Evolutionary conservation across 306 rosid genomes (phyloP).

Genomic region (Heteromeles arbutifolia): DNA sequence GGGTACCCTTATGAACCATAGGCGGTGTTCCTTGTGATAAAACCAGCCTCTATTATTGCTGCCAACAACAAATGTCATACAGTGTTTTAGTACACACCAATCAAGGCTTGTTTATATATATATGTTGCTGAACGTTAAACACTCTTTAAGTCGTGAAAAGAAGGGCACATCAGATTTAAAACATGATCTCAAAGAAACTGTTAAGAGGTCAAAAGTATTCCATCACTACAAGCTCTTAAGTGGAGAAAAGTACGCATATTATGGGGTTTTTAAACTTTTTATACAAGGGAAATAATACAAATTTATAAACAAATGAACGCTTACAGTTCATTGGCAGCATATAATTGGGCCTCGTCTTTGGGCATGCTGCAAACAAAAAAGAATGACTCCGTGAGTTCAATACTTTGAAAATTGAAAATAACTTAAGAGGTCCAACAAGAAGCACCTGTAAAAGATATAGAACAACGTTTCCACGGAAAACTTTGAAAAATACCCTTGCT

Average conservation of each 20-base stretch:
- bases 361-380: constrained; percentile 72
- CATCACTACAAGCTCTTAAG: background rate
- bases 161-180: background rate
- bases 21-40: constrained; percentile 78
- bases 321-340: constrained; percentile 89
- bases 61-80: constrained; percentile 10
- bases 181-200: background rate
- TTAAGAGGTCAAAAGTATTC: background rate
- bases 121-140: background rate
- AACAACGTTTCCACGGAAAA: constrained; percentile 71
- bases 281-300: background rate
- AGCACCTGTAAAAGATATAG: constrained; percentile 92
- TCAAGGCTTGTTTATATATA: constrained; percentile 8
- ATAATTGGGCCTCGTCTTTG: constrained; percentile 87
- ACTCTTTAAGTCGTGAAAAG: background rate
- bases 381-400: background rate
- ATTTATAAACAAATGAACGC: constrained; percentile 6
- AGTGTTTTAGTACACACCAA: constrained; percentile 9
- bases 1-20: constrained; percentile 67
- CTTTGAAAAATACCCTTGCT: constrained; percentile 76
- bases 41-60: constrained; percentile 82
- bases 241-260: background rate
- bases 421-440: constrained; percentile 2
- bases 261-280: background rate
- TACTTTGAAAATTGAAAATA: background rate